Base-by-base conservation (phyloP, 805 yeast genomes). In the Starmerella vaccinii region DNA sequence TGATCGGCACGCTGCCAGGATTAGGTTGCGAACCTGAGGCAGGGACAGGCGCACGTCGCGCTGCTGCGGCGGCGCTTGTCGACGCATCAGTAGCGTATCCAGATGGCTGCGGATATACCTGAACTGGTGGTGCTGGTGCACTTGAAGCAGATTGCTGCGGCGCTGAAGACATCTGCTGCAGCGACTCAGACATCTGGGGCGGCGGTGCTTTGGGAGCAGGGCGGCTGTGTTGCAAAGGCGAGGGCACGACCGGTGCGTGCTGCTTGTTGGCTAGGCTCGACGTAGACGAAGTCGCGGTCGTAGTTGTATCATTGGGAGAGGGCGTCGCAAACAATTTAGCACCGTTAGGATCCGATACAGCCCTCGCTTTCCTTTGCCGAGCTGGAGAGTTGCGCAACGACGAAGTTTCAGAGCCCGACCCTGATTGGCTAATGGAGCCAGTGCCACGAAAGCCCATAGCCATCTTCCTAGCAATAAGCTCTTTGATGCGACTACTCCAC, bases 401-500 rank as follows among this genome's bases (percentile, higher is more conserved):
- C 13, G 48, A 19, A 26, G 49, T 4, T 9, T 38, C 32, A 7
- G 46, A 26, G 15, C 26, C 39, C 23, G 48, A 35, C 9, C 32
- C 44, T 4, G 47, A 73, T 66, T 73, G 56, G 68, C 62, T 58
- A 66, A 75, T 35, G 67, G 66, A 34, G 68, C 73, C 55, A 67
- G 73, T 47, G 56, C 75, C 68, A 60, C 69, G 61, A 66, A 72
- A 75, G 21, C 74, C 75, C n/a, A 71, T 63, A 8, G 70, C 56
- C 47, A 81, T 59, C 59, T 81, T 83, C 16, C 71, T 62, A 38
- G 73, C 75, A 46, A 84, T 62, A 12, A 81, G 60, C 24, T 74
- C 76, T 60, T 80, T 81, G 51, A 82, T 72, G 34, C 73, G 72
- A 0, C 56, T 52, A 55, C 72, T 71, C 92, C 92, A 84, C 29